These are phyloP conservation scores for Erythrophleum fordii DNA, from an alignment of 306 rosid species.

Conservation along the genomic window DNA sequence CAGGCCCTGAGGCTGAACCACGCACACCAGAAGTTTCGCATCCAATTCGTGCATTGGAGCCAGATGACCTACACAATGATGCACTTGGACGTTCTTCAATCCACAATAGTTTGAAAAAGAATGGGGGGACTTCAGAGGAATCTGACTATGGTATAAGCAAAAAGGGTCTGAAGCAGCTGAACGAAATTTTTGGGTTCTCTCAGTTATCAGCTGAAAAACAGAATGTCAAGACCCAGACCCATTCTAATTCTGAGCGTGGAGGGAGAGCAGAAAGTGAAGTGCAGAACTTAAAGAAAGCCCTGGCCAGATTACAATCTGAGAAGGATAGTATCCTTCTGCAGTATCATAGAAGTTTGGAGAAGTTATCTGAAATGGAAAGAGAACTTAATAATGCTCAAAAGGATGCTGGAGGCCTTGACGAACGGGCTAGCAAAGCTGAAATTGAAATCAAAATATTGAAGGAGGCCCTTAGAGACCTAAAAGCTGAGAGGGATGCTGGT, in stretches of 20 bases:
- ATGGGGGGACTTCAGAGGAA: slow-evolving; percentile 50
- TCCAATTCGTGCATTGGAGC: slow-evolving; percentile 55
- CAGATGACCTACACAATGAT: slow-evolving; percentile 63
- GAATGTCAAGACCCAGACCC: slow-evolving; percentile 44
- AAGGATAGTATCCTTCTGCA: slow-evolving; percentile 77
- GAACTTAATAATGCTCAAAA: slow-evolving; percentile 61
- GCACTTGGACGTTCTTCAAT: slow-evolving; percentile 53
- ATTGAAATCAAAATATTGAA: slow-evolving; percentile 75
- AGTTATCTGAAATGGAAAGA: slow-evolving; percentile 65
- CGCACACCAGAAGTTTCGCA: slow-evolving; percentile 66
- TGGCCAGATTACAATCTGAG: slow-evolving; percentile 70
- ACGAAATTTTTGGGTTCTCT: slow-evolving; percentile 55
- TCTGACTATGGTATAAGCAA: slow-evolving; percentile 47
- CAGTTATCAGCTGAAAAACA: slow-evolving; percentile 57
- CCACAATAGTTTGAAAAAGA: slow-evolving; percentile 44
- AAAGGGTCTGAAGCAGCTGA: slow-evolving; percentile 82
- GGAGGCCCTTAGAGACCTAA: slow-evolving; percentile 72
- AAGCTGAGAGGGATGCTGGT: slow-evolving; percentile 72
- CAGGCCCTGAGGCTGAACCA: slow-evolving; percentile 58
- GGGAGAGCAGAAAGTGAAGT: slow-evolving; percentile 67
- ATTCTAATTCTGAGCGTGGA: slow-evolving; percentile 56
- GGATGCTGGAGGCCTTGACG: slow-evolving; percentile 74
- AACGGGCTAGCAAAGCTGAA: slow-evolving; percentile 87
- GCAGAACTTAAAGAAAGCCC: slow-evolving; percentile 63
- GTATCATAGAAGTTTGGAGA: slow-evolving; percentile 74